phyloP scores from a whole-genome alignment of 805 yeast species.

The Candida hispaniensis region DNA sequence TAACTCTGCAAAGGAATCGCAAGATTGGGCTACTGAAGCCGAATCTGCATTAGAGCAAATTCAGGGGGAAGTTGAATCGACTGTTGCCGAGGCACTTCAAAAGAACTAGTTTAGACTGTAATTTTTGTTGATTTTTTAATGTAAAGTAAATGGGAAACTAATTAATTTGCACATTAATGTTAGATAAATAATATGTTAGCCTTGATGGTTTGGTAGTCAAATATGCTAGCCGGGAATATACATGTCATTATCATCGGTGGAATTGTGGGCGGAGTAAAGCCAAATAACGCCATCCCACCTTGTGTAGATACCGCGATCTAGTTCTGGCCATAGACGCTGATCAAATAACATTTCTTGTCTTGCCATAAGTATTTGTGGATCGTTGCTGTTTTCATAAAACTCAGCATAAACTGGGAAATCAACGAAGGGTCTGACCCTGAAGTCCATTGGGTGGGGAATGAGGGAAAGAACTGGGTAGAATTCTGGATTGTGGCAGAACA shows the following conservation, averaged over 20 bases:
- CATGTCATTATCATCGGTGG: conserved; percentile 6
- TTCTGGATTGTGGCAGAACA: too few species aligned
- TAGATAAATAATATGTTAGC: too few species aligned
- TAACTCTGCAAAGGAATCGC: conserved; percentile 9
- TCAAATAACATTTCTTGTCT: conserved; percentile 1
- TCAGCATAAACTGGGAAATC: conserved; percentile 9
- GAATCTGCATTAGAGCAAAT: conserved; percentile 15
- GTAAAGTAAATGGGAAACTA: too few species aligned
- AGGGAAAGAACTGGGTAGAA: conserved; percentile 5
- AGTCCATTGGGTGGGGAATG: conserved; percentile 2
- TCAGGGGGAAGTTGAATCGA: conserved; percentile 14
- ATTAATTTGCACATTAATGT: too few species aligned
- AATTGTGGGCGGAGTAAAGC: conserved; percentile 3
- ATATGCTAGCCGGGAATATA: conserved; percentile 10
- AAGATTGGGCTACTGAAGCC: conserved; percentile 15
- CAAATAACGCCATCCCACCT: conserved; percentile 10
- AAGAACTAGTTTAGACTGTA: conserved; percentile 9
- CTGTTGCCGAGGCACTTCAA: conserved; percentile 13
- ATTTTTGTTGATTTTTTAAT: too few species aligned
- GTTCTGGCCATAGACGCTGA: conserved; percentile 2
- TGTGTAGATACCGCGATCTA: conserved; percentile 4
- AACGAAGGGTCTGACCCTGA: background rate
- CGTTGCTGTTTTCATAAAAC: conserved; percentile 4
- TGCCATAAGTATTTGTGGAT: conserved; percentile 1
- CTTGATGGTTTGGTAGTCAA: too few species aligned